Percentiles rank a stretch among this genome's conserved stretches.
Evolutionary conservation across 139 green algal species (phyloP).

Genomic region (Tetraselmis striata): DNA sequence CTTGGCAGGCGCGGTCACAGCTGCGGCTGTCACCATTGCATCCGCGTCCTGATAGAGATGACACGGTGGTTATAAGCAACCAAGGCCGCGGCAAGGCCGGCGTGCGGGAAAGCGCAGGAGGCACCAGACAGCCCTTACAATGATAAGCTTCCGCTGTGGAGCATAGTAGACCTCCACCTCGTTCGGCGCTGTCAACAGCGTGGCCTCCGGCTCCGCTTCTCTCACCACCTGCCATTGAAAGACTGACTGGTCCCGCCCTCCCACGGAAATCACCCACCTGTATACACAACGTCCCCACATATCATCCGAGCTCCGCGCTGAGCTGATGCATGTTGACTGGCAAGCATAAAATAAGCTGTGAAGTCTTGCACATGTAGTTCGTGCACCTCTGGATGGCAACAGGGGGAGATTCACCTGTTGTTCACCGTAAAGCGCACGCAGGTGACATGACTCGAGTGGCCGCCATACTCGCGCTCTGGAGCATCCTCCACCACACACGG

Average conservation of each 20-base stretch:
- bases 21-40: neutral
- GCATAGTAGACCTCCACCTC: neutral
- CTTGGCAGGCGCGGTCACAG: neutral
- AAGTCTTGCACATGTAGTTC: no score
- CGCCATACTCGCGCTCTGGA: neutral
- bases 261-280: conserved; percentile 14
- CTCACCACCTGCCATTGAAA: conserved; percentile 19
- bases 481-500: conserved; percentile 8
- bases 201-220: conserved; percentile 1
- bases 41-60: neutral
- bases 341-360: no score
- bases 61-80: no score
- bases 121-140: no score
- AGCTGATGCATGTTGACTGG: no score
- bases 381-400: no score
- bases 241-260: conserved; percentile 14
- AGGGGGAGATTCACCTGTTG: neutral
- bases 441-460: conserved; percentile 3
- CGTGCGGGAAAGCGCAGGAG: no score
- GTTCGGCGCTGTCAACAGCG: neutral
- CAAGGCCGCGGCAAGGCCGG: no score
- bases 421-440: neutral
- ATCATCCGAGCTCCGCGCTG: no score
- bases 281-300: no score
- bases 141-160: neutral